Base-by-base conservation (phyloP, 2,329 filamentous ascomycete species). In the Neophaeococcomyces aloes region DNA sequence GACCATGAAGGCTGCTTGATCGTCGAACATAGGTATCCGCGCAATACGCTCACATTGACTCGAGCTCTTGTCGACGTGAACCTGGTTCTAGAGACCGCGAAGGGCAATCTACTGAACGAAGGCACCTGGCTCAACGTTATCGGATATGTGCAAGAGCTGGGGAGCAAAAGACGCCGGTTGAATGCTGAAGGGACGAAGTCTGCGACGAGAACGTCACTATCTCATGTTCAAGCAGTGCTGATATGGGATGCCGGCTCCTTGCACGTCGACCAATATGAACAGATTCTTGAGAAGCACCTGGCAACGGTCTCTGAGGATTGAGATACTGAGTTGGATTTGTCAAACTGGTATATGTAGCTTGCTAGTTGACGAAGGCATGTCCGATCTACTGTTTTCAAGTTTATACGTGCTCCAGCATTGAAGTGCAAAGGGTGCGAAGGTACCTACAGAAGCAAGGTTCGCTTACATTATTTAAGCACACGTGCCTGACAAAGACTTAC, bases 51-150 rank as follows among this genome's bases (percentile, higher is more conserved):
- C 15, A 42, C 49, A 59, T 43, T 61, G 59, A 17, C 64, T 72
- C 31, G 64, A 63, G 81, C 77, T 1, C 59, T 68, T 29, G 83
- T 94, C 29, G 77, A 91, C 56, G 72, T 93, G 47, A 72, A 76
- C 41, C 75, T 88, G 51, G 62, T 93, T 2, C 71, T 94, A 4
- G 73, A 79, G 55, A 71, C 66, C 7, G 64, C 91, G 46, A 76
- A 74, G 15, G 64, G 72, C 17, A 71, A 83, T 39, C 72, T 83
- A 41, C 72, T 78, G 39, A 66, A 83, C 19, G 27, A 14, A 32
- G 89, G 89, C n/a, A 74, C 81, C 47, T 95, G 88, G 87, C 64
- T 95, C 38, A 94, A 95, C 59, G 72, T 95, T 3, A 76, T 95
- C 52, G 89, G 88, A 4, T 93, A 93, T 60, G 69, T 88, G 42